Base-by-base conservation (phyloP, 768 basidiomycete species). In the Mycena floridula region DNA sequence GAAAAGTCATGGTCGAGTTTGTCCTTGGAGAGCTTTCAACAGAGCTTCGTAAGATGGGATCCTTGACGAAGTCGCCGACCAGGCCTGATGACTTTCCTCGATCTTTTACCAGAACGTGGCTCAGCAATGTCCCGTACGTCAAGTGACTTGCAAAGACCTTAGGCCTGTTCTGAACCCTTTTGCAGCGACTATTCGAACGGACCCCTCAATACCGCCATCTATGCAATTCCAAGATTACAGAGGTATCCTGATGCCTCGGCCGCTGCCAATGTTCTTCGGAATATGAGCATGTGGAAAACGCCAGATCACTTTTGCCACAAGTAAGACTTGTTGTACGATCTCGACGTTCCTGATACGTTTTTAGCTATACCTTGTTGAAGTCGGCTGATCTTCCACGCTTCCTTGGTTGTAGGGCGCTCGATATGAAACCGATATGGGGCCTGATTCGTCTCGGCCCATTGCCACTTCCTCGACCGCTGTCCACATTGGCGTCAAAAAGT, bases 51-150 rank as follows among this genome's bases (percentile, higher is more conserved):
- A 53, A 51, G 46, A 53, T 53, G 48, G n/a, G 13, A 7, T 18
- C 2, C 53, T 51, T 42, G 53, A 50, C 4, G 43, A 42, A 25
- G 16, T 28, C 18, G 51, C 37, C 40, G 50, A 43, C n/a, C n/a
- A n/a, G n/a, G n/a, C n/a, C n/a, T n/a, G n/a, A n/a, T n/a, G n/a
- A n/a, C n/a, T n/a, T n/a, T n/a, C n/a, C n/a, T n/a, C n/a, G n/a
- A n/a, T n/a, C n/a, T n/a, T n/a, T n/a, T n/a, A n/a, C n/a, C 15
- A 37, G 56, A 11, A 54, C 51, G 50, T 57, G 56, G 56, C 35
- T 57, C 5, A 55, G 52, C 39, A 57, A 57, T 36, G 52, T 57
- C 1, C 54, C 51, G 56, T 55, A 27, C 40, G 54, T 50, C 4
- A 3, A 26, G 30, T 18, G 8, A n/a, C n/a, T n/a, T 37, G 3